Conservation (phyloP, 345 rosid genomes). For the Draba incana region DNA sequence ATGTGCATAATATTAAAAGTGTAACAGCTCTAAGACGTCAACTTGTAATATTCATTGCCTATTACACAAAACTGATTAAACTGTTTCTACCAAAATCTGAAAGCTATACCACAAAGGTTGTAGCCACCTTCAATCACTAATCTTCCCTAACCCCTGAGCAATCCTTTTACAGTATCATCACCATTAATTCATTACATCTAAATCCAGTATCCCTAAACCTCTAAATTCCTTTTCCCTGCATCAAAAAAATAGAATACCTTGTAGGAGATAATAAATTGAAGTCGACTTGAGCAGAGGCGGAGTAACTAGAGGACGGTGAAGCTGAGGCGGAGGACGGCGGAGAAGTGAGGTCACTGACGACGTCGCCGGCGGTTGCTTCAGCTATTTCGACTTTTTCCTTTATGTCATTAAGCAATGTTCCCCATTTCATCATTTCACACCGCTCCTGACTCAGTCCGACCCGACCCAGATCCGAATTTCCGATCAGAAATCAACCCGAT, state of each 20-base stretch:
- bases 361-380: conserved; percentile 52
- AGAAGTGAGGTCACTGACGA: conserved; percentile 44
- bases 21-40: no score
- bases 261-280: conserved; percentile 56
- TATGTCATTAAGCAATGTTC: conserved; percentile 83
- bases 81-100: no score
- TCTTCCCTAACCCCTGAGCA: no score
- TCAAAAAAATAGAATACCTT: conserved; percentile 49
- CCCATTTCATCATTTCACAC: conserved; percentile 83
- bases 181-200: no score
- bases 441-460: conserved; percentile 17
- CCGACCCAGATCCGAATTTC: conserved; percentile 30
- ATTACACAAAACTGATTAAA: no score
- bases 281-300: conserved; percentile 51
- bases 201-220: no score
- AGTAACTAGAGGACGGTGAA: conserved; percentile 44
- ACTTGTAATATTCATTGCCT: no score
- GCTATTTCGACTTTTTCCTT: conserved; percentile 88
- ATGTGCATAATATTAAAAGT: neutral
- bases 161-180: no score
- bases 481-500: conserved; percentile 23
- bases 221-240: no score
- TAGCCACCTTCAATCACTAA: no score
- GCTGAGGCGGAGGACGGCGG: conserved; percentile 52
- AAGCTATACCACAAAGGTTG: no score